Percentiles rank a stretch among this genome's conserved stretches.
Conservation (phyloP, 768 basidiomycete species). For the Termitomyces titanicus region DNA sequence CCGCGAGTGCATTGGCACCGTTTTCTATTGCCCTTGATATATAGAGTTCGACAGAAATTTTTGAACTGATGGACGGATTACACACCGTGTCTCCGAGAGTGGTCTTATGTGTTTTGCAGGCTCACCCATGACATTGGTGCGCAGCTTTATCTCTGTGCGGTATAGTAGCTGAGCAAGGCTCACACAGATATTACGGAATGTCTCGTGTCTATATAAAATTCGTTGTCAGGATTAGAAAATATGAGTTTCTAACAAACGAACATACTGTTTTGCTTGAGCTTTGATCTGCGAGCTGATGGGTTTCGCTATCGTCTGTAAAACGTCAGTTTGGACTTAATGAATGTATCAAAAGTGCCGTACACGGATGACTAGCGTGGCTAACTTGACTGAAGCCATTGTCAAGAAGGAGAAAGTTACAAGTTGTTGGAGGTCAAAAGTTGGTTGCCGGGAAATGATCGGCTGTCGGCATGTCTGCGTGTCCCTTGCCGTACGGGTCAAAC, state of each 20-base stretch:
- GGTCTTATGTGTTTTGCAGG: slow-evolving; percentile 69
- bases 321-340: neutral
- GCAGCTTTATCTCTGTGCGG: slow-evolving; percentile 64
- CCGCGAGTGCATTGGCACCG: slow-evolving; percentile 80
- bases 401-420: neutral
- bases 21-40: slow-evolving; percentile 71
- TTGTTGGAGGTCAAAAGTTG: neutral
- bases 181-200: slow-evolving; percentile 69
- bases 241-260: neutral
- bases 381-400: slow-evolving; percentile 64
- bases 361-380: slow-evolving; percentile 69
- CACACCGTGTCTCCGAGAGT: slow-evolving; percentile 71
- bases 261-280: slow-evolving; percentile 70
- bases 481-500: neutral
- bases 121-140: slow-evolving; percentile 77
- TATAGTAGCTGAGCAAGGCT: slow-evolving; percentile 76
- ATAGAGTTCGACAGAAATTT: neutral
- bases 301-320: slow-evolving; percentile 72
- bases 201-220: slow-evolving; percentile 52
- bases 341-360: slow-evolving; percentile 20
- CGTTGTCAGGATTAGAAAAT: neutral
- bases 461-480: neutral
- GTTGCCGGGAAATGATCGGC: neutral
- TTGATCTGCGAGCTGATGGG: slow-evolving; percentile 71
- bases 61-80: slow-evolving; percentile 1